These are phyloP conservation scores for Cryptococcus deneoformans DNA, from an alignment of 1,284 basidiomycete genomes.

Conservation along the genomic window DNA sequence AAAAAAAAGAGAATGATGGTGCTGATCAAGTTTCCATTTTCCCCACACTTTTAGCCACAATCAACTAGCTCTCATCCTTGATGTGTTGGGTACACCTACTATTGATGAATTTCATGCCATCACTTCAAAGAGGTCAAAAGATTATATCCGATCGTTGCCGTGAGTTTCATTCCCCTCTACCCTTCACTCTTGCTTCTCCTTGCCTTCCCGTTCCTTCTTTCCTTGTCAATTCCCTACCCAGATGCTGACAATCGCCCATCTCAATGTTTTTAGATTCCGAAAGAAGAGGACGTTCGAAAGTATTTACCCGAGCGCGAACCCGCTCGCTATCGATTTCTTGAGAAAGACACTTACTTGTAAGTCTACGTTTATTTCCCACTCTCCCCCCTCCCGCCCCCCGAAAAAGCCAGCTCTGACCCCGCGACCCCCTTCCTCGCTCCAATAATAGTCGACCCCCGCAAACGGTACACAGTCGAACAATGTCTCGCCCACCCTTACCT, in stretches of 20 bases:
- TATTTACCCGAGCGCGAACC: slow-evolving; percentile 87
- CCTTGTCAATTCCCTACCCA: too few relatives aligned
- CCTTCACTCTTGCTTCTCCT: too few relatives aligned
- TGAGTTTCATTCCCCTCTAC: slow-evolving; percentile 9
- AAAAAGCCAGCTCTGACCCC: background rate
- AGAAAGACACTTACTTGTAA: slow-evolving; percentile 75
- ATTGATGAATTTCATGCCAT: slow-evolving; percentile 90
- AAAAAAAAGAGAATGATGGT: background rate
- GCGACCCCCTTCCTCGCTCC: slow-evolving; percentile 6
- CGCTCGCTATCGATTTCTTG: slow-evolving; percentile 80
- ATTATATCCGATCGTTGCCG: slow-evolving; percentile 84
- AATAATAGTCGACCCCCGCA: slow-evolving; percentile 77
- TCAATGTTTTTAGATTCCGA: slow-evolving; percentile 56
- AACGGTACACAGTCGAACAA: slow-evolving; percentile 83
- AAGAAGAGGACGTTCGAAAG: slow-evolving; percentile 73
- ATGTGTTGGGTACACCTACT: slow-evolving; percentile 88
- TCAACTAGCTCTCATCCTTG: slow-evolving; percentile 84
- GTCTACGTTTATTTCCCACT: slow-evolving; percentile 2
- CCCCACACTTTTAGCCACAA: slow-evolving; percentile 59
- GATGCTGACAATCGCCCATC: slow-evolving; percentile 15
- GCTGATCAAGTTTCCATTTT: background rate
- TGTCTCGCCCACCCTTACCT: slow-evolving; percentile 90
- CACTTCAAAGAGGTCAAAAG: slow-evolving; percentile 75
- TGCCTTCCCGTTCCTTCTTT: too few relatives aligned
- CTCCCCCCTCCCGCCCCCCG: background rate